Evolutionary conservation across 2,329 filamentous ascomycete species (phyloP).

Genomic region (Sporothrix protearum): DNA sequence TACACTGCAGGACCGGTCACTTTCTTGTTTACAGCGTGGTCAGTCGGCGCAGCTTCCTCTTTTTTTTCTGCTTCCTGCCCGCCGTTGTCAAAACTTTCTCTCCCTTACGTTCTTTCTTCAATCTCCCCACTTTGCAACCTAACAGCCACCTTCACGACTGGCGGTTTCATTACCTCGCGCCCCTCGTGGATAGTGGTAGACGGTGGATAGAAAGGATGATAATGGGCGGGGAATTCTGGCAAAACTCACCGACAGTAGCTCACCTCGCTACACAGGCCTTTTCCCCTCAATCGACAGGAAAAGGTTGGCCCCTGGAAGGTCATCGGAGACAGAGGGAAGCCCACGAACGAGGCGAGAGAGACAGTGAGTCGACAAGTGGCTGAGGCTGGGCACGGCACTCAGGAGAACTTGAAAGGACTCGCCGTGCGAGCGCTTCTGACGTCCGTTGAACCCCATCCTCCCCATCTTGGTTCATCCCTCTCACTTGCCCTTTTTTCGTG

Average conservation of each 20-base stretch:
- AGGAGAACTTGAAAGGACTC: slow-evolving; percentile 9
- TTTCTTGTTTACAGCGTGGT: neutral
- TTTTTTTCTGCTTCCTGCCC: neutral
- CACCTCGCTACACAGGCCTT: slow-evolving; percentile 27
- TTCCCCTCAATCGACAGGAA: neutral
- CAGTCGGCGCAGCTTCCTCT: neutral
- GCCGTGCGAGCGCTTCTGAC: slow-evolving; percentile 21
- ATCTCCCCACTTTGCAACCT: neutral
- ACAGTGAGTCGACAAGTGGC: neutral
- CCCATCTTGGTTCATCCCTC: neutral
- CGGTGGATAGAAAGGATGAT: neutral
- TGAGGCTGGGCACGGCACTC: neutral
- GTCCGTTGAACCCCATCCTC: neutral
- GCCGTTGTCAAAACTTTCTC: neutral
- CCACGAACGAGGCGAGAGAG: neutral
- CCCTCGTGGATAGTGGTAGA: neutral
- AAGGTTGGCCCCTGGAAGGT: neutral
- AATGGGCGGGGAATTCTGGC: neutral
- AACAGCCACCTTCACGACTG: neutral
- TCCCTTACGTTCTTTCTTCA: neutral
- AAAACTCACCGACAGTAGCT: slow-evolving; percentile 21
- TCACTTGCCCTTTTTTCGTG: neutral
- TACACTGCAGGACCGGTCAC: slow-evolving; percentile 11
- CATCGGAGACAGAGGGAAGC: neutral
- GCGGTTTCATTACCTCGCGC: neutral